phyloP scores from a whole-genome alignment of 2,329 filamentous ascomycete genomes.

The Colletotrichum sp. region DNA sequence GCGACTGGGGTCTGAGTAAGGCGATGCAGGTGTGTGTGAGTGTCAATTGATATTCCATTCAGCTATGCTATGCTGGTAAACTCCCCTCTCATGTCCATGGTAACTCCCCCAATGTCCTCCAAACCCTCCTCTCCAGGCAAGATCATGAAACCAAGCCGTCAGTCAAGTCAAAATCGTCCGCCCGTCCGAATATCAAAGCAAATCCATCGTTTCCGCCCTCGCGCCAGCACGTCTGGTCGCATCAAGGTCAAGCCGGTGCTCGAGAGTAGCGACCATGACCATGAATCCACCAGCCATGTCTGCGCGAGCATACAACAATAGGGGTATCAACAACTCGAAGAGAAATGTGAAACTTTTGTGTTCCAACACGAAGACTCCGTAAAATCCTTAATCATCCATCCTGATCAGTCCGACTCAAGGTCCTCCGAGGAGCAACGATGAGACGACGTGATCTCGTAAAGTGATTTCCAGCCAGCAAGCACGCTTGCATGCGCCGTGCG shows the following conservation, averaged over 20 bases:
- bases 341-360: slow-evolving; percentile 20
- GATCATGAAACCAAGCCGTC: neutral
- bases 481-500: slow-evolving; percentile 1
- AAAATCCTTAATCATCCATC: slow-evolving; percentile 17
- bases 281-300: neutral
- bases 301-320: slow-evolving; percentile 16
- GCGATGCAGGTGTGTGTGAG: neutral
- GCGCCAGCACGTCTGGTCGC: neutral
- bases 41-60: slow-evolving; percentile 4
- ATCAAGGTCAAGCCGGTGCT: neutral
- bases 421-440: neutral
- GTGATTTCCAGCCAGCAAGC: slow-evolving; percentile 7
- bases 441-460: slow-evolving; percentile 2
- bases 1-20: neutral
- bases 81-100: neutral
- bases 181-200: slow-evolving; percentile 8
- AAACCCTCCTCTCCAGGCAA: slow-evolving; percentile 9
- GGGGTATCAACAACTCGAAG: slow-evolving; percentile 23
- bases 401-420: neutral
- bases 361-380: slow-evolving; percentile 18
- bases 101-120: slow-evolving; percentile 9
- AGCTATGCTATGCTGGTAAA: slow-evolving; percentile 5
- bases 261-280: neutral
- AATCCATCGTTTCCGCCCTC: slow-evolving; percentile 5
- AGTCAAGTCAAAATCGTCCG: neutral